Base-by-base conservation (phyloP, 352 stramenopile genomes). In the Globisporangium cylindrosporum region DNA sequence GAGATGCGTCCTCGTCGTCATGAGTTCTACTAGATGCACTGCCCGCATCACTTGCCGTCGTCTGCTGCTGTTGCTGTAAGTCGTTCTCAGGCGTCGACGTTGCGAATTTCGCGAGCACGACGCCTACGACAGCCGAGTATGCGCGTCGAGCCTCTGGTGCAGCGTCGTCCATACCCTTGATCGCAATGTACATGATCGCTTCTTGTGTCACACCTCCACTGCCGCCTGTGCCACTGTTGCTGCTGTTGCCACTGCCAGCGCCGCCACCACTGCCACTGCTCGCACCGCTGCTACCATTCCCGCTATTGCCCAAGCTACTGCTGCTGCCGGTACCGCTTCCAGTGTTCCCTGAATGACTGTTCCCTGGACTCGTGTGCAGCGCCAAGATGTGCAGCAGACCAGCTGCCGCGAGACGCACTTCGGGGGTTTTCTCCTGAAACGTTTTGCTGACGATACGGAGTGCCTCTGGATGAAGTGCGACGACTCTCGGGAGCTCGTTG, bases 121-220 rank as follows among this genome's bases (percentile, higher is more conserved):
- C 79, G 4, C 89, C 89, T 0, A 94, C 82, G 20, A 92, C 81
- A 5, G 88, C 81, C 4, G 87, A 76, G 57, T 78, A 91, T 14
- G 80, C 81, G 34, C 81, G 79, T 51, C 86, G 80, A 4, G 74
- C 80, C 64, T 93, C 88, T 0, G 86, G 84, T 10, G 85, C 65
- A 7, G 59, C 62, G 68, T 96, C 89, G 27, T 95, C 89, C 77
- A 96, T 89, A 0, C 84, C 86, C 34, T 96, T 96, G 8, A 70
- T 73, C 14, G 85, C 81, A 0, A 90, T 80, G 38, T 88, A 76
- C 64, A 94, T 78, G 54, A 96, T 85, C 8, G 81, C 65, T 58
- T 96, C 86, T 3, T 94, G 75, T 10, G 79, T 87, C 12, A 90
- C 81, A 7, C 77, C 73, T 22, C 59, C 57, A 34, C 32, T 66